phyloP scores from a whole-genome alignment of 306 rosid species.

The Sechiopsis laciniata region DNA sequence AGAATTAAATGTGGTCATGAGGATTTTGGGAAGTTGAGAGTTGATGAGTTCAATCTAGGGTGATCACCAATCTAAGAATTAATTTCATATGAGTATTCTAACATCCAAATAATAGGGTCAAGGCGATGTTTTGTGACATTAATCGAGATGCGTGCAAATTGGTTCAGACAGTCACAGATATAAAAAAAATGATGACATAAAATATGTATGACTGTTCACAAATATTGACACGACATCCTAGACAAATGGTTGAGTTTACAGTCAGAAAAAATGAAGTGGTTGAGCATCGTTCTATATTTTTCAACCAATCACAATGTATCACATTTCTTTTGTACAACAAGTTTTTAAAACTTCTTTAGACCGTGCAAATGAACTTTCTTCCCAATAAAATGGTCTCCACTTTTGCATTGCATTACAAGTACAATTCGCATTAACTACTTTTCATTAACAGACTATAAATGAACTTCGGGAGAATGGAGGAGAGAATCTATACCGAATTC shows the following conservation, averaged over 20 bases:
- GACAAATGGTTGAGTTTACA: not conserved
- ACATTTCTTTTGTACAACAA: not conserved
- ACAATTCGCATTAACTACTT: not conserved
- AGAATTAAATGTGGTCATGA: too few relatives aligned
- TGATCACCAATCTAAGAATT: too few relatives aligned
- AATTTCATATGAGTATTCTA: too few relatives aligned
- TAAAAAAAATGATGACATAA: not conserved
- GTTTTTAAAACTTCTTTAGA: not conserved
- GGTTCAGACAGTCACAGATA: too few relatives aligned
- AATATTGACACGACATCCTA: not conserved
- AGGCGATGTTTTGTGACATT: too few relatives aligned
- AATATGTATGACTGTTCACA: not conserved
- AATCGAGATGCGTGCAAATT: too few relatives aligned
- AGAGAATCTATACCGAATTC: constrained; percentile 39
- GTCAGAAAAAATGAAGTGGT: not conserved
- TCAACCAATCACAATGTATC: not conserved
- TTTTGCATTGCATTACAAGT: not conserved
- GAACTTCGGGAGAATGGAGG: constrained; percentile 11
- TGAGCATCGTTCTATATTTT: not conserved
- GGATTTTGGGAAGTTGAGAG: too few relatives aligned
- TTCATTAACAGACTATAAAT: not conserved
- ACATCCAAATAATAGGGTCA: too few relatives aligned
- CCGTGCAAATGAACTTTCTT: not conserved
- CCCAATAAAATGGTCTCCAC: not conserved
- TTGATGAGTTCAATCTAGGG: too few relatives aligned